A percentile compares a stretch with the other conserved stretches of the same genome.
These are phyloP conservation scores for Artomyces pyxidatus DNA, from an alignment of 768 basidiomycete genomes.

Conservation along the genomic window DNA sequence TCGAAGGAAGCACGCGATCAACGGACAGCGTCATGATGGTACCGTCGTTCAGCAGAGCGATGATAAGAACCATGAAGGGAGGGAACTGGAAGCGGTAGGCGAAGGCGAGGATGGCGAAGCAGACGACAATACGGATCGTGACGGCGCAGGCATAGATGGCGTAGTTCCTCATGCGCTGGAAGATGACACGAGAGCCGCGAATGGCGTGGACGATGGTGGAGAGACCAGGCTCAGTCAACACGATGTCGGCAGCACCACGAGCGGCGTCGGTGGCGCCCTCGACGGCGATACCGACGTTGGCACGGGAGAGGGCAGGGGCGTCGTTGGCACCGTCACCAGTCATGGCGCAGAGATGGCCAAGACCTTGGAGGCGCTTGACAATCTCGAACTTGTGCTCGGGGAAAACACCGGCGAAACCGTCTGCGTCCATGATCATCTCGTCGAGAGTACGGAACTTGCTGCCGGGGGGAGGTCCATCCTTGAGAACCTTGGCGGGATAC, in stretches of 20 bases:
- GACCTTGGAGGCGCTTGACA: conserved; percentile 94
- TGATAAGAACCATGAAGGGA: conserved; percentile 98
- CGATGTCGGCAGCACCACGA: conserved; percentile 97
- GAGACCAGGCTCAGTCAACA: conserved; percentile 95
- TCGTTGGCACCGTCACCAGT: conserved; percentile 99
- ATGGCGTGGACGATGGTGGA: conserved; percentile 99
- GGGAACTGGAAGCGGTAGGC: conserved; percentile 98
- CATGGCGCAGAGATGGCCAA: conserved; percentile 96
- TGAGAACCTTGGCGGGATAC: conserved; percentile 98
- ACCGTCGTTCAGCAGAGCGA: conserved; percentile 94
- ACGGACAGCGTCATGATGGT: conserved; percentile 98
- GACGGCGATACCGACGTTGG: conserved; percentile 99
- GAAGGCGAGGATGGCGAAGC: conserved; percentile 92
- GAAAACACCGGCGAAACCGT: conserved; percentile 99
- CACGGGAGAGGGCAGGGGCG: conserved; percentile 93
- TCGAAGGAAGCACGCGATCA: conserved; percentile 91
- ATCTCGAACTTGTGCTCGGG: conserved; percentile 99
- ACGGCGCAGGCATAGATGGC: conserved; percentile 94
- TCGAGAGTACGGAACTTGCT: conserved; percentile 80
- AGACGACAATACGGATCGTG: conserved; percentile 98
- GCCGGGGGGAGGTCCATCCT: conserved; percentile 88
- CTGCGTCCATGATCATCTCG: conserved; percentile 99
- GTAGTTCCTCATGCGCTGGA: conserved; percentile 99
- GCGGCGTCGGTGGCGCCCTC: conserved; percentile 99
- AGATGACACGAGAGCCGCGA: conserved; percentile 95